phyloP scores from a whole-genome alignment of 2,329 filamentous ascomycete species.

The Trichoderma sp. region DNA sequence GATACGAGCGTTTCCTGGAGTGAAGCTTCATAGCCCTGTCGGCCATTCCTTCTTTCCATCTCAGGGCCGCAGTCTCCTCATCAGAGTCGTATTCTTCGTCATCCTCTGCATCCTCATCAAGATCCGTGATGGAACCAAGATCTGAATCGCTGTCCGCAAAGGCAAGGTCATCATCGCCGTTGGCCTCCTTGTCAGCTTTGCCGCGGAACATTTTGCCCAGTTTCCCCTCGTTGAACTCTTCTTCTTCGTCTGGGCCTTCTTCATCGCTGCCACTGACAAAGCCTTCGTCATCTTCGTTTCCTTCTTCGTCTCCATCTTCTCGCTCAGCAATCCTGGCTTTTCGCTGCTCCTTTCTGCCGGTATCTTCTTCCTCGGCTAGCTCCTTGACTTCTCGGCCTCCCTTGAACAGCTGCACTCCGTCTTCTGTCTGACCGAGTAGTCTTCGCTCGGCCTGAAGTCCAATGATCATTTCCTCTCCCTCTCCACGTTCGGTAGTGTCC shows the following conservation, averaged over 20 bases:
- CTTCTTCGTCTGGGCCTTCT: constrained; percentile 55
- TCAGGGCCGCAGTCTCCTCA: constrained; percentile 72
- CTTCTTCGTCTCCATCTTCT: constrained; percentile 63
- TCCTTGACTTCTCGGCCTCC: constrained; percentile 71
- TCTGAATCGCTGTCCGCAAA: constrained; percentile 98
- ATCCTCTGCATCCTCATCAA: constrained; percentile 50
- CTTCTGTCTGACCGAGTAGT: constrained; percentile 79
- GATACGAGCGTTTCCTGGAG: constrained; percentile 70
- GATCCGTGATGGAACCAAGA: constrained; percentile 78
- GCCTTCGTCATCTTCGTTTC: constrained; percentile 60
- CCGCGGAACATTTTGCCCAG: constrained; percentile 63
- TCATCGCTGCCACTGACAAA: constrained; percentile 59
- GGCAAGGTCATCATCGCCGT: constrained; percentile 70
- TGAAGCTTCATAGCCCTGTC: constrained; percentile 75
- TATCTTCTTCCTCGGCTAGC: constrained; percentile 58
- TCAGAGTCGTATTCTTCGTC: constrained; percentile 59
- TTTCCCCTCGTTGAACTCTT: constrained; percentile 62
- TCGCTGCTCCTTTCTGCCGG: constrained; percentile 63
- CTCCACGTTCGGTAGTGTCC: constrained; percentile 75
- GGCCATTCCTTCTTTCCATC: constrained; percentile 88
- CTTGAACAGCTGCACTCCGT: constrained; percentile 83
- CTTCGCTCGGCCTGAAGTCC: constrained; percentile 81
- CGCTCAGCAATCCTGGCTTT: constrained; percentile 61
- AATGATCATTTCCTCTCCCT: constrained; percentile 94
- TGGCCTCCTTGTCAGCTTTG: constrained; percentile 54